Conservation (phyloP, 2,329 filamentous ascomycete genomes). For the Thelonectria olida region DNA sequence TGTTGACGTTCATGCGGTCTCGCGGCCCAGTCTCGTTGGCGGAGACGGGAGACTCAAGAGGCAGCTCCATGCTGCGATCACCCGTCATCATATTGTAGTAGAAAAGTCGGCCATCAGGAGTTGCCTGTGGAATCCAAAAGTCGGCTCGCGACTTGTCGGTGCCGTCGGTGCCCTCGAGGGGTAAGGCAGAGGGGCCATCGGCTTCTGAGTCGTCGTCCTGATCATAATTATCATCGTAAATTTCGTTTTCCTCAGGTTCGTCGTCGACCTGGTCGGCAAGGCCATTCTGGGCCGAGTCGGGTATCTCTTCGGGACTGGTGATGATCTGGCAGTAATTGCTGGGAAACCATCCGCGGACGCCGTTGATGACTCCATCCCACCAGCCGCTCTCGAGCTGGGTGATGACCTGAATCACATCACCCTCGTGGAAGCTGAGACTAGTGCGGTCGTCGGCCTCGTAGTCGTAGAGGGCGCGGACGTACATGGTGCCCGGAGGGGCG, state of each 20-base stretch:
- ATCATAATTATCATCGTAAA: slow-evolving; percentile 74
- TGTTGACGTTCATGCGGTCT: slow-evolving; percentile 86
- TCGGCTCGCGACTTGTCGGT: slow-evolving; percentile 84
- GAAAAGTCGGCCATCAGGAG: slow-evolving; percentile 89
- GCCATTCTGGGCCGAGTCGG: slow-evolving; percentile 66
- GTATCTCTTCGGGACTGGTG: slow-evolving; percentile 76
- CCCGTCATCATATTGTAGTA: slow-evolving; percentile 99
- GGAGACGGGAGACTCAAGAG: slow-evolving; percentile 87
- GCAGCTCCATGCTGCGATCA: slow-evolving; percentile 92
- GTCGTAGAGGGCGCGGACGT: slow-evolving; percentile 95
- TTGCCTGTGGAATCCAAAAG: slow-evolving; percentile 99
- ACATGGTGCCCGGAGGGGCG: slow-evolving; percentile 76
- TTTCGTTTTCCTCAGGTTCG: slow-evolving; percentile 70
- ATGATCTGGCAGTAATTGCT: slow-evolving; percentile 98
- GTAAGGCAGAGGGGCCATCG: slow-evolving; percentile 67
- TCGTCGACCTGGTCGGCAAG: slow-evolving; percentile 66
- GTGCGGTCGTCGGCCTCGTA: slow-evolving; percentile 98
- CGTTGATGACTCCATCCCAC: slow-evolving; percentile 99
- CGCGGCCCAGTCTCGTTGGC: slow-evolving; percentile 84
- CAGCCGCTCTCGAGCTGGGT: slow-evolving; percentile 98
- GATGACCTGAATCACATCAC: slow-evolving; percentile 97
- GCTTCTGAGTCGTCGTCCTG: slow-evolving; percentile 72
- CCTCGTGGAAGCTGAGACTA: slow-evolving; percentile 94
- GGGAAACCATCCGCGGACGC: slow-evolving; percentile 97
- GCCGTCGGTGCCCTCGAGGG: slow-evolving; percentile 72